A percentile compares a stretch with the other conserved stretches of the same genome.
These are phyloP conservation scores for Helotiales sp. DNA, from an alignment of 2,329 filamentous ascomycete species.

Conservation along the genomic window DNA sequence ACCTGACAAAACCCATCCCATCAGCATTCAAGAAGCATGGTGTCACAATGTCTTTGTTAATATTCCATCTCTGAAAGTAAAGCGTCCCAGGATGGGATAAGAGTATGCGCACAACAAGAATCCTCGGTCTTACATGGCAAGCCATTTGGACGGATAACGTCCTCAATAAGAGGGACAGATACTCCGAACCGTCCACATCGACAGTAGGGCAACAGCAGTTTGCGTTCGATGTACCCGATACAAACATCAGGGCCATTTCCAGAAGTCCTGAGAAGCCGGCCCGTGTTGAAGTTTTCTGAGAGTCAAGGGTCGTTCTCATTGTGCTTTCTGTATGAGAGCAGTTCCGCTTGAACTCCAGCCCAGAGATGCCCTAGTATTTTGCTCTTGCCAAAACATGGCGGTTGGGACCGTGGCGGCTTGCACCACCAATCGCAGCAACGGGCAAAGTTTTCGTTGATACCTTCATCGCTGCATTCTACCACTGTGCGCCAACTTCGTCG, in stretches of 20 bases:
- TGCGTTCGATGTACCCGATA: background rate
- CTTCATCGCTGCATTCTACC: background rate
- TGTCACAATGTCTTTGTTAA: too few species aligned
- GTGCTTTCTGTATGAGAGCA: conserved; percentile 38
- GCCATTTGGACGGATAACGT: too few species aligned
- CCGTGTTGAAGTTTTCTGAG: conserved; percentile 7
- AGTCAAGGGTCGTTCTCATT: conserved; percentile 21
- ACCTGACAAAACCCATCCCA: too few species aligned
- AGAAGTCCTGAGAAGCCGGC: background rate
- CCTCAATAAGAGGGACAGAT: too few species aligned
- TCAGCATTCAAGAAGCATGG: too few species aligned
- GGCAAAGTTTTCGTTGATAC: background rate
- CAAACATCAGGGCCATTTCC: background rate
- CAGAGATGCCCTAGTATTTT: conserved; percentile 28
- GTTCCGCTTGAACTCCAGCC: conserved; percentile 38
- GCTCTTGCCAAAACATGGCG: background rate
- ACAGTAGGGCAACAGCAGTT: background rate
- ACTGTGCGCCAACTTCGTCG: too few species aligned
- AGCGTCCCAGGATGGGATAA: too few species aligned
- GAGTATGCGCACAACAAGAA: too few species aligned
- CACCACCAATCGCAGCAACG: background rate
- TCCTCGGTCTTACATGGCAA: too few species aligned
- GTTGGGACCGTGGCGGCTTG: too few species aligned
- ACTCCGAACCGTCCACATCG: background rate
- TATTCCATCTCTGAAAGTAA: too few species aligned